Base-by-base conservation (phyloP, 2,329 filamentous ascomycete genomes). In the Fusarium abutilonis region DNA sequence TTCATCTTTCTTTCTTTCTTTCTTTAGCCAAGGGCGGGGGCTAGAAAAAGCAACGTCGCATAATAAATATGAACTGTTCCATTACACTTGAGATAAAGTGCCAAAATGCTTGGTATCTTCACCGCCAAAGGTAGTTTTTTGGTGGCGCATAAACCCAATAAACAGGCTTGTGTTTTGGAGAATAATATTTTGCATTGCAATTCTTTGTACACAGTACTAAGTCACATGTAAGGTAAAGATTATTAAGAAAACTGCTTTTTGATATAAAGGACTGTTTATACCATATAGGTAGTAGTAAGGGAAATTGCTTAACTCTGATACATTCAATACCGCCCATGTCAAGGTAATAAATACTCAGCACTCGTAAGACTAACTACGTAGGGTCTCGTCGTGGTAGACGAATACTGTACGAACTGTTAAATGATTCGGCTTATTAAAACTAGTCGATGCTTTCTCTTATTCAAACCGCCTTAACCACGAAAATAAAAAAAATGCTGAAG, bases 41-140 rank as follows among this genome's bases (percentile, higher is more conserved):
- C 46, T 32, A 29, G 42, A 55, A 63, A 65, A 67, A 59, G 52
- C 60, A 67, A 68, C 43, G 46, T 57, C 46, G 52, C 63, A 67
- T 19, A 19, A 19, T 19, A 19, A 19, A 19, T 58, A 48, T 48
- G 50, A 63, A 40, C 39, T 34, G 32, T 23, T 40, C 52, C n/a
- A n/a, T 52, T 45, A 34, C 50, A 17, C 42, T 45, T 45, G 38
- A 56, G 31, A 46, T 34, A 56, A 41, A 40, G 36, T 56, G 40
- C 40, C 36, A 48, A 54, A 41, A 43, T 58, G 48, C 48, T 65
- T 58, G 48, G 42, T 62, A 51, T 63, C 61, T 59, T 65, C 61
- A 64, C 62, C 62, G 62, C 62, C 62, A 65, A 59, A 65, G 61
- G 63, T 58, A 51, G 38, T 23, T 36, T 4, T 46, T 29, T 34